Base-by-base conservation (phyloP, 371 early-diverging fungal genomes). In the Mortierella sp. region DNA sequence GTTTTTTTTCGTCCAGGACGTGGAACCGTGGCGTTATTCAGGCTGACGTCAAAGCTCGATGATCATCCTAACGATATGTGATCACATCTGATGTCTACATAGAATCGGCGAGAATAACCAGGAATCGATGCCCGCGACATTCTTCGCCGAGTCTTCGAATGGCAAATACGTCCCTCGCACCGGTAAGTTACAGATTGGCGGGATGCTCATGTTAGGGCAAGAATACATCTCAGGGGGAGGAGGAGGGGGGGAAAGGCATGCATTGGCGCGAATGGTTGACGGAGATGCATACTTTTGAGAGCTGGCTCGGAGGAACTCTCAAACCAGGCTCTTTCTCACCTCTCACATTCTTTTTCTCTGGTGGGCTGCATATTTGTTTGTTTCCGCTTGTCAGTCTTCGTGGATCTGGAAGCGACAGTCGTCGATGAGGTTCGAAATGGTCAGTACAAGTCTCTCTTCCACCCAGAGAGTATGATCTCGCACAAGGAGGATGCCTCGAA, bases 401-500 rank as follows among this genome's bases (percentile, higher is more conserved):
- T 98, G 60, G 98, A 96, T 82, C 83, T 98, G 56, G 98, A 99
- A 83, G 96, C 96, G 55, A 93, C 96, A 57, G 98, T 97, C 54
- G 93, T 99, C 63, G 97, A 98, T 71, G 94, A 95, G 79, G 95
- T 99, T 59, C 94, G 97, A 74, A 92, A 87, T 68, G 94, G 97
- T 70, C 87, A 93, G 70, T 99, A 97, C 87, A 90, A 94, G 31
- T 9, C 37, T 74, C 85, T 99, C 57, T 99, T 96, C 91, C 98
- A 98, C 88, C 99, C 99, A 57, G 94, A 95, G 76, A 95, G 95
- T 87, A 86, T 99, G 69, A 96, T 99, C 83, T 91, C 92, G 62
- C 98, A 98, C 71, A 96, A 97, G 88, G 98, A 97, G 84, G 98
- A 97, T 84, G 99, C 99, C 45, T 98, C 98, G 80, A 98, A 99